phyloP scores from a whole-genome alignment of 2,329 filamentous ascomycete species.

The Ramularia collo-cygni region DNA sequence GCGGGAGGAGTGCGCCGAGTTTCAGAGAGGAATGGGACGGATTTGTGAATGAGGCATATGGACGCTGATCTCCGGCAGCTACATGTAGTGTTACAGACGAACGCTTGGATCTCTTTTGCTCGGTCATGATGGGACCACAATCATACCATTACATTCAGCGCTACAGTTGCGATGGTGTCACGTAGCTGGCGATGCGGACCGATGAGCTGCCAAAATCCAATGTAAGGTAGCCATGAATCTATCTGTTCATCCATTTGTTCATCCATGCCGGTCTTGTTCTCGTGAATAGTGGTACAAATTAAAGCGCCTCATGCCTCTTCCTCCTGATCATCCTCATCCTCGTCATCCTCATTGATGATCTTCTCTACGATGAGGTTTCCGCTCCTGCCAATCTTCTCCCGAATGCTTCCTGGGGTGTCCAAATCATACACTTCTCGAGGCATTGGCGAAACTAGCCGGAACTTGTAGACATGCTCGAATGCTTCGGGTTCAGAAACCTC shows the following conservation, averaged over 20 bases:
- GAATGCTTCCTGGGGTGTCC: conserved; percentile 58
- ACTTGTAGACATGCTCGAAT: conserved; percentile 78
- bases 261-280: background rate
- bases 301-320: background rate
- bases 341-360: conserved; percentile 49
- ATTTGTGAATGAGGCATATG: conserved; percentile 19
- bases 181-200: too few species aligned
- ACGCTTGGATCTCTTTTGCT: too few species aligned
- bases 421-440: conserved; percentile 75
- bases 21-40: conserved; percentile 26
- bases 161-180: too few species aligned
- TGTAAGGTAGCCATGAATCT: too few species aligned
- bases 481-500: conserved; percentile 50
- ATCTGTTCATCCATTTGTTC: too few species aligned
- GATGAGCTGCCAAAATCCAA: too few species aligned
- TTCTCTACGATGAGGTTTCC: conserved; percentile 86
- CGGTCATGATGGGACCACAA: too few species aligned
- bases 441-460: conserved; percentile 77
- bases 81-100: too few species aligned
- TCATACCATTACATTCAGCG: too few species aligned
- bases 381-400: conserved; percentile 68
- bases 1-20: conserved; percentile 17
- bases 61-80: too few species aligned
- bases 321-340: conserved; percentile 39
- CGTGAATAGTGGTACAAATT: background rate